Evolutionary conservation across 441 rosid species (phyloP).

Genomic region (Arabidopsis lyrata): DNA sequence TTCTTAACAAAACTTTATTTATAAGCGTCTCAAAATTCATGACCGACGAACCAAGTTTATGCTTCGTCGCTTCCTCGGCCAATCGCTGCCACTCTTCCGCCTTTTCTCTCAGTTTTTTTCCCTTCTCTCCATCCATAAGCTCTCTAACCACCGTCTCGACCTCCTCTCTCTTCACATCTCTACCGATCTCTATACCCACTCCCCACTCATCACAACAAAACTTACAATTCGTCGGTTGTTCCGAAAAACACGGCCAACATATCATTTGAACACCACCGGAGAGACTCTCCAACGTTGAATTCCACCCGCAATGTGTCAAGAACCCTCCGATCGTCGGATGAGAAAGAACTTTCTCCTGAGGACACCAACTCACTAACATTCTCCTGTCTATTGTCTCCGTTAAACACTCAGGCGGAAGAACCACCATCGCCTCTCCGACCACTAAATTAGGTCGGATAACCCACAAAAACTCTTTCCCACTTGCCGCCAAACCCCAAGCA

Average conservation of each 20-base stretch:
- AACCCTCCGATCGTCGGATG: constrained; percentile 51
- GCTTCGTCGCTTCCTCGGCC: constrained; percentile 38
- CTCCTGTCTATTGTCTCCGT: constrained; percentile 39
- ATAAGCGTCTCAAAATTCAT: constrained; percentile 43
- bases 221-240: constrained; percentile 50
- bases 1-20: constrained; percentile 25
- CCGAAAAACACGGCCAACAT: constrained; percentile 54
- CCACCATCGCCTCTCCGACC: constrained; percentile 18
- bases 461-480: constrained; percentile 46
- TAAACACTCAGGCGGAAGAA: constrained; percentile 46
- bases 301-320: constrained; percentile 55
- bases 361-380: constrained; percentile 38
- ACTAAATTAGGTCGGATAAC: constrained; percentile 49
- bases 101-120: constrained; percentile 46
- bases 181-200: constrained; percentile 42
- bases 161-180: constrained; percentile 44
- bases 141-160: constrained; percentile 47
- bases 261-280: constrained; percentile 47
- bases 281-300: constrained; percentile 51
- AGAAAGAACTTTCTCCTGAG: too few relatives aligned
- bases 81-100: constrained; percentile 39
- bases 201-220: constrained; percentile 48
- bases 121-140: constrained; percentile 50
- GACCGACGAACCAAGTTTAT: constrained; percentile 37
- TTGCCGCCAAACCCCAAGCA: constrained; percentile 52